Conservation (phyloP, 2,329 filamentous ascomycete species). For the Phaeomoniella chlamydospora region DNA sequence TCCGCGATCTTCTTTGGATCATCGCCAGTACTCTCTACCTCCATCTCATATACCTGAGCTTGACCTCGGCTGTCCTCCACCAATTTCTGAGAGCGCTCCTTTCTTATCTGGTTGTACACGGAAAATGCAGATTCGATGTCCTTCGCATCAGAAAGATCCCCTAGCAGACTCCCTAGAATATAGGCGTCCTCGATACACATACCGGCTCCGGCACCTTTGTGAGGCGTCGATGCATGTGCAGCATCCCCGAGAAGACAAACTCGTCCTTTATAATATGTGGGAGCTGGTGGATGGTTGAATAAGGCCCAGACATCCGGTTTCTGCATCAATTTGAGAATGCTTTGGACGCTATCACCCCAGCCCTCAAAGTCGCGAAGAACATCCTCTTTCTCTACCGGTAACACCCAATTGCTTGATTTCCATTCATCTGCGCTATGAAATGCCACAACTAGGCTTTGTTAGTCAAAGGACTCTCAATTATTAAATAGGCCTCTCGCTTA, state of each 20-base stretch:
- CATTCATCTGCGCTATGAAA: conserved; percentile 31
- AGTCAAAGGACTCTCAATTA: too few relatives aligned
- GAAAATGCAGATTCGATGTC: conserved; percentile 32
- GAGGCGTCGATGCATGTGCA: conserved; percentile 22
- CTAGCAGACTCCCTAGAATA: conserved; percentile 17
- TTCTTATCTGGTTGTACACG: conserved; percentile 35
- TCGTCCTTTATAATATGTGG: conserved; percentile 14
- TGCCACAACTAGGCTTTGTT: too few relatives aligned
- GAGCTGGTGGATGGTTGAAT: conserved; percentile 18
- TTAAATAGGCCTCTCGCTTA: too few relatives aligned
- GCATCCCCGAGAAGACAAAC: conserved; percentile 22
- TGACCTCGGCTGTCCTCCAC: conserved; percentile 29
- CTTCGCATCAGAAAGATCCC: neutral
- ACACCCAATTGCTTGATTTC: conserved; percentile 23
- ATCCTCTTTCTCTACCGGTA: conserved; percentile 13
- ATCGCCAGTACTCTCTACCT: conserved; percentile 4
- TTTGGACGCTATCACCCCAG: conserved; percentile 7
- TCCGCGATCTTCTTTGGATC: conserved; percentile 4
- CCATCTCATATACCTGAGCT: conserved; percentile 7
- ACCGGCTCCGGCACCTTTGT: conserved; percentile 20
- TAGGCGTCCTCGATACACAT: conserved; percentile 23
- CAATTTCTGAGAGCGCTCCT: conserved; percentile 33
- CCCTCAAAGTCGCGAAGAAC: conserved; percentile 9
- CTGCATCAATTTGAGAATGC: conserved; percentile 4
- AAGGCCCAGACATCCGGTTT: conserved; percentile 11